Evolutionary conservation across 495 filamentous ascomycete species (phyloP).

Genomic region (Daldinia grandis): DNA sequence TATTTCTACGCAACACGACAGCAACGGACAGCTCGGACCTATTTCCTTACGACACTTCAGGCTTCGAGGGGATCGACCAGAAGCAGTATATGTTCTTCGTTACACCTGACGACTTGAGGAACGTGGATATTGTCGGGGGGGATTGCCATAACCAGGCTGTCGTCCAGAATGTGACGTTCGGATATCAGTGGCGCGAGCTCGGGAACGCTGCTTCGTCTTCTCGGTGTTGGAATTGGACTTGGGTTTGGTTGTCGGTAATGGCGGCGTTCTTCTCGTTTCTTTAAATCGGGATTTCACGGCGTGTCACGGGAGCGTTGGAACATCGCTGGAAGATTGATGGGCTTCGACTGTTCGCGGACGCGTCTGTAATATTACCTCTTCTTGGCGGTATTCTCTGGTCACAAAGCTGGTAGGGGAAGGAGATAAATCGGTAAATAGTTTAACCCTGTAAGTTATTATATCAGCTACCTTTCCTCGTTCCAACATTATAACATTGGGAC

Average conservation of each 20-base stretch:
- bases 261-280: conserved; percentile 3
- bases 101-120: conserved; percentile 70
- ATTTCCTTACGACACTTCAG: conserved; percentile 78
- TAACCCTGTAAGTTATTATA: background rate
- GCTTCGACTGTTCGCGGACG: too few species aligned
- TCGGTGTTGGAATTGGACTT: conserved; percentile 22
- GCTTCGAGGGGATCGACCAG: conserved; percentile 70
- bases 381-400: too few species aligned
- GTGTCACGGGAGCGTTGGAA: background rate
- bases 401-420: too few species aligned
- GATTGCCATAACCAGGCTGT: conserved; percentile 71
- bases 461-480: background rate
- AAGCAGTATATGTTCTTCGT: conserved; percentile 81
- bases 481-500: background rate
- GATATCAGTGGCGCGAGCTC: conserved; percentile 68
- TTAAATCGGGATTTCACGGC: background rate
- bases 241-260: conserved; percentile 27
- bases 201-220: conserved; percentile 31
- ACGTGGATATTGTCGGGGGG: conserved; percentile 73
- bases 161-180: conserved; percentile 73
- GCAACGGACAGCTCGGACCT: conserved; percentile 67
- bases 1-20: conserved; percentile 77
- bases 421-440: too few species aligned
- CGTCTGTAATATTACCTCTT: too few species aligned
- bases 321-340: background rate